Conservation (phyloP, 176 grass and related monocot genomes). For the Neostapfia colusana region DNA sequence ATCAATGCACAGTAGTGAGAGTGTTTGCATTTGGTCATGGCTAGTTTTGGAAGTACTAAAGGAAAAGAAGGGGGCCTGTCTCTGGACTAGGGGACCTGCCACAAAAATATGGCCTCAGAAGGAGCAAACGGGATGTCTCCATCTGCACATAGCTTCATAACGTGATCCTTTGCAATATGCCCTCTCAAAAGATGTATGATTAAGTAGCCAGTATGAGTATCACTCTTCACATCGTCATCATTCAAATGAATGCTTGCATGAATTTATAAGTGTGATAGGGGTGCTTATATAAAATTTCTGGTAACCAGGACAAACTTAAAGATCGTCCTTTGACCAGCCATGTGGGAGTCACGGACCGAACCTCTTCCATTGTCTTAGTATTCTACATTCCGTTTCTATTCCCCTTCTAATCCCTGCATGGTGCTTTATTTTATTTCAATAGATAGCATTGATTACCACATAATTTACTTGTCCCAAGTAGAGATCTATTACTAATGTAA, state of each 20-base stretch:
- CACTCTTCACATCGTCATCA: background rate
- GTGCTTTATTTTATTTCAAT: slow-evolving; percentile 32
- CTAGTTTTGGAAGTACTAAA: slow-evolving; percentile 63
- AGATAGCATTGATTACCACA: slow-evolving; percentile 36
- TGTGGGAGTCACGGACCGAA: slow-evolving; percentile 51
- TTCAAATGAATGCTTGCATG: background rate
- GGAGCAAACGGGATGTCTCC: slow-evolving; percentile 58
- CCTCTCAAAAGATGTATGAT: background rate
- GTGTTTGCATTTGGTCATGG: slow-evolving; percentile 43
- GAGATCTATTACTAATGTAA: background rate
- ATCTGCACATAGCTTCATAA: slow-evolving; percentile 44
- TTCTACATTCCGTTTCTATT: slow-evolving; percentile 56
- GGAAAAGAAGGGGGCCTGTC: slow-evolving; percentile 60
- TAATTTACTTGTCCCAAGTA: slow-evolving; percentile 46
- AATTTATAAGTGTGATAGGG: background rate
- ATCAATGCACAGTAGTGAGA: slow-evolving; percentile 34
- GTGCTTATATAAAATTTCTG: background rate
- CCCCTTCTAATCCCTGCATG: slow-evolving; percentile 51
- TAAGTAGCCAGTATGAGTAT: background rate
- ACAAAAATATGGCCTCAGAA: slow-evolving; percentile 71
- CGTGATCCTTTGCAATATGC: slow-evolving; percentile 24
- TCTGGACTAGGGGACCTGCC: slow-evolving; percentile 73
- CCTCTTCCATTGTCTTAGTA: slow-evolving; percentile 36
- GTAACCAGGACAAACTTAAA: background rate
- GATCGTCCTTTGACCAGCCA: slow-evolving; percentile 29